Evolutionary conservation across 1,139 yeast genomes (phyloP).

Genomic region (Saccharomycopsis crataegensis): DNA sequence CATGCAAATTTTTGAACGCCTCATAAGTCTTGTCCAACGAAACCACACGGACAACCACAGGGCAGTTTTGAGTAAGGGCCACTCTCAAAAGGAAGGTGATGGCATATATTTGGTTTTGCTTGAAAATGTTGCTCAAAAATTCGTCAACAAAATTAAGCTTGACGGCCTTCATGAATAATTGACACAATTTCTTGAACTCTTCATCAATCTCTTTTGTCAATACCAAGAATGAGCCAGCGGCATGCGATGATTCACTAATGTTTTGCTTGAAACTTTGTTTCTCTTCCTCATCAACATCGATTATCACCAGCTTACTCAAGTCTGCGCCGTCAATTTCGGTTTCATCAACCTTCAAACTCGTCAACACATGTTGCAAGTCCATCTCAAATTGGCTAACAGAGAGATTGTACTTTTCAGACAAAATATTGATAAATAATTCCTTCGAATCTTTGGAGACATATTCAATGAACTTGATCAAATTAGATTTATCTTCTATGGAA

Average conservation of each 20-base stretch:
- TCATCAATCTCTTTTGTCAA: conserved; percentile 30
- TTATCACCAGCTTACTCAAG: not conserved
- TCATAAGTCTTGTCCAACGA: conserved; percentile 36
- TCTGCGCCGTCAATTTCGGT: not conserved
- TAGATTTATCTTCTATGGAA: conserved; percentile 31
- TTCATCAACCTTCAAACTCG: conserved; percentile 36
- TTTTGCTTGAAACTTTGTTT: conserved; percentile 21
- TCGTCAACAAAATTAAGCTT: conserved; percentile 29
- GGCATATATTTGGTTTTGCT: conserved; percentile 32
- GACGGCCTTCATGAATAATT: conserved; percentile 37
- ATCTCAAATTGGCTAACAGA: conserved; percentile 56
- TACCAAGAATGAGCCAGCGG: conserved; percentile 34
- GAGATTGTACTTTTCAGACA: conserved; percentile 4
- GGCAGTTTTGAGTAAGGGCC: conserved; percentile 48
- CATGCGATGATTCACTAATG: conserved; percentile 28
- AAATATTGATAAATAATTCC: conserved; percentile 1
- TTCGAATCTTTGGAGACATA: conserved; percentile 25
- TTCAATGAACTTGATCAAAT: conserved; percentile 39
- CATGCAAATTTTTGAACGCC: conserved; percentile 28
- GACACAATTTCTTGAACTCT: conserved; percentile 38
- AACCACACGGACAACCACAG: conserved; percentile 44
- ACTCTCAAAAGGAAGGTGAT: conserved; percentile 51
- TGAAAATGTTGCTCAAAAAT: conserved; percentile 31
- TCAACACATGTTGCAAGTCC: conserved; percentile 56
- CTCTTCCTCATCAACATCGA: not conserved